Evolutionary conservation across 805 yeast species (phyloP), one percentile per base, ranked within the genome.

Genomic region (Lipomyces yamanashiensis): DNA sequence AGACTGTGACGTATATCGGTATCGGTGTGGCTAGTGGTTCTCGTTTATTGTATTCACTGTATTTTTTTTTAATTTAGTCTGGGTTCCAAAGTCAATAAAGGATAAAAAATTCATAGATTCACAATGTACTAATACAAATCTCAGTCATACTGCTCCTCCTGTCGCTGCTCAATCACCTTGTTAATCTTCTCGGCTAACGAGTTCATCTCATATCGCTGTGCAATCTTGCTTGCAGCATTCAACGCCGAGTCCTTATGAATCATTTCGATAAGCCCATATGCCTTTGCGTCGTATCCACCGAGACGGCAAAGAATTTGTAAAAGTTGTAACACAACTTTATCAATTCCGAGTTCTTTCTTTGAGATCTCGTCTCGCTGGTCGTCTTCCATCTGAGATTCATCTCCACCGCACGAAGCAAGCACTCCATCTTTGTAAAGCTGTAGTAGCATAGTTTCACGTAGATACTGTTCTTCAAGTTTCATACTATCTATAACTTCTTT

Each of bases 141-240:
- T 40, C 60, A 56, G n/a, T 41, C 57, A 9, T 48, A 39, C 8
- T 36, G 51, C 53, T 33, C 62, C 48, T 54, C 58, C 43, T 48
- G 55, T 28, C 67, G n/a, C 34, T 44, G 53, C 58, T 86, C 89
- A 63, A 87, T 77, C 44, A 85, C 70, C 62, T 82, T 80, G 62
- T 80, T 81, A 44, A 88, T 82, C 72, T 81, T 81, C 63, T 81
- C 84, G 0, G 85, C 86, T 63, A 89, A 73, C 0, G 77, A 72
- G 15, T 78, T 76, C 72, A 86, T 74, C 39, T 84, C 87, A 60
- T 85, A 81, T 64, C 97, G 82, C 71, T 89, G 89, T 0, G 97
- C 91, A 59, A 93, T 89, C 75, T 88, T 88, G 13, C 84, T 79
- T 0, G 98, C 97, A 0, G 97, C 97, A 60, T 81, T 82, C 66